Conservation (phyloP, 2,329 filamentous ascomycete species). For the Paramyrothecium sp. region DNA sequence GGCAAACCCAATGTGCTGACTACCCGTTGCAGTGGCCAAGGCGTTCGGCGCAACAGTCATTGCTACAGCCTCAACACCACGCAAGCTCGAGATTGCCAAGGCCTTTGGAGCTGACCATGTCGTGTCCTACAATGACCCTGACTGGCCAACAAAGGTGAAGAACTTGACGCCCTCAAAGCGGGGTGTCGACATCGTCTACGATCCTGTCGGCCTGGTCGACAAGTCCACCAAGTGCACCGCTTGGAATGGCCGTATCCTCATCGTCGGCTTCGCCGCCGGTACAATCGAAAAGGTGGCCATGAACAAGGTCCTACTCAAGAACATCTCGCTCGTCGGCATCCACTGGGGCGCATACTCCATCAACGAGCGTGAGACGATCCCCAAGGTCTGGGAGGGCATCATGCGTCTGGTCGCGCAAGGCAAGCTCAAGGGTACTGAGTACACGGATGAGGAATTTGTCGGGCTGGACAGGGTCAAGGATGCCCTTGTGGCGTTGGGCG, state of each 20-base stretch:
- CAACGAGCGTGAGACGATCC: slow-evolving; percentile 69
- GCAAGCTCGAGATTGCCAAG: slow-evolving; percentile 77
- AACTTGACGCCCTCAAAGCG: slow-evolving; percentile 69
- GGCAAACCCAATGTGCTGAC: background rate
- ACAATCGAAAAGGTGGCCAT: slow-evolving; percentile 88
- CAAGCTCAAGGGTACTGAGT: slow-evolving; percentile 80
- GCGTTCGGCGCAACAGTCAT: slow-evolving; percentile 90
- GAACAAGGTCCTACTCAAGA: slow-evolving; percentile 92
- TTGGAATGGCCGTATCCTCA: slow-evolving; percentile 86
- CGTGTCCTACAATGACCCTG: slow-evolving; percentile 69
- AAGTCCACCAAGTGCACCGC: slow-evolving; percentile 86
- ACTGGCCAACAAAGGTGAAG: slow-evolving; percentile 70
- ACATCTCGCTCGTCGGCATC: slow-evolving; percentile 84
- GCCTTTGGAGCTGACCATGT: slow-evolving; percentile 82
- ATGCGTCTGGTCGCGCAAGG: slow-evolving; percentile 73
- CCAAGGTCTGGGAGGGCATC: slow-evolving; percentile 78
- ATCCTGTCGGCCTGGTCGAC: slow-evolving; percentile 89
- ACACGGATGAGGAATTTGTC: slow-evolving; percentile 76
- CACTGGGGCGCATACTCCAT: slow-evolving; percentile 86
- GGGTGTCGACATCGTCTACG: slow-evolving; percentile 91
- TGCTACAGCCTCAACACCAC: slow-evolving; percentile 78
- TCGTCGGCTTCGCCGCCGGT: slow-evolving; percentile 78
- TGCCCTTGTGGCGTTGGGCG: slow-evolving; percentile 75
- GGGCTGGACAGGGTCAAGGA: slow-evolving; percentile 77
- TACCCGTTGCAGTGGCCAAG: slow-evolving; percentile 66